Evolutionary conservation across 1,284 basidiomycete genomes (phyloP), one percentile per base, ranked within the genome.

Genomic region (Sanguinoderma infundibulare): DNA sequence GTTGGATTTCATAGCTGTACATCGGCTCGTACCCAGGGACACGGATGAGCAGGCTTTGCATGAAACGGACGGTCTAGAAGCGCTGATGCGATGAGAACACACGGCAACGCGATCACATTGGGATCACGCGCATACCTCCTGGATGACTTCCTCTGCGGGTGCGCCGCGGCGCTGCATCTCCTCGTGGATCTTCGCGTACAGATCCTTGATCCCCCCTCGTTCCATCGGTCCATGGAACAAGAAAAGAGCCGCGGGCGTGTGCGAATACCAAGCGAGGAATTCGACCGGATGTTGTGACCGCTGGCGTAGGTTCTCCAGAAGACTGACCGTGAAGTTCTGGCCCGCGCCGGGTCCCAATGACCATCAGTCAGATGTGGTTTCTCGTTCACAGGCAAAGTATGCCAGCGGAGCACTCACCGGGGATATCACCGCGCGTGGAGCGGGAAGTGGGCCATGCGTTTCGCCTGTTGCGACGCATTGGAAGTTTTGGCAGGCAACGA

Each of bases 21-120:
- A 67, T 61, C 1, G 63, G 63, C 46, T 58, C 62, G 22, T 64
- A 53, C 17, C 65, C 65, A 17, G 65, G 65, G 1, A 62, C 36
- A 9, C 58, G 60, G 15, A 60, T 50, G 40, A 67, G 49, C 2
- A 42, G 38, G 53, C 50, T 58, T 2, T 51, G 38, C 34, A 54
- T 26, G 20, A 51, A 54, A n/a, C 15, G 46, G 9, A 65, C 47
- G 1, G 59, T 62, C 64, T 65, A n/a, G 44, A 28, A 8, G 34
- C 26, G n/a, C 5, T n/a, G 14, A 36, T n/a, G 44, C 20, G 8
- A 20, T 2, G 40, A 24, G 44, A 12, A 26, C 26, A 24, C 12
- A 20, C n/a, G 44, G 22, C 26, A 26, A 8, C 15, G 26, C 24
- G 26, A 47, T 8, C 34, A 36, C n/a, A 26, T n/a, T n/a, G 5